Base-by-base conservation (phyloP, 768 basidiomycete species). In the Kwoniella europaea region DNA sequence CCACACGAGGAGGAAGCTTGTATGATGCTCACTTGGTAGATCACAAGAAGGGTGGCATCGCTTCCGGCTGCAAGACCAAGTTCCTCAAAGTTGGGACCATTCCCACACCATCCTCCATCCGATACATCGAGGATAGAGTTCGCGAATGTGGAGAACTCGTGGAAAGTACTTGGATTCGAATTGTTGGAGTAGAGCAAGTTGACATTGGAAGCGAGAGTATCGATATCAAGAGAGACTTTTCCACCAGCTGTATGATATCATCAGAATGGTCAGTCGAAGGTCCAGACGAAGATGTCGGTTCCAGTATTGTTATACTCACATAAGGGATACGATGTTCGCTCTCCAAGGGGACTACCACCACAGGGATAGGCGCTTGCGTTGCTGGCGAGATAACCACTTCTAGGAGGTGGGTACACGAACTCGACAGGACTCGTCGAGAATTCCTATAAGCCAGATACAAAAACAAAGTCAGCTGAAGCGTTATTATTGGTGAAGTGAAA, bases 61-160 rank as follows among this genome's bases (percentile, higher is more conserved):
- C 68, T 61, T 27, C 77, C 77, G 12, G 63, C 69, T 15, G 42
- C 16, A 18, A 66, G 52, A 62, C 75, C 77, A 3, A 74, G 44
- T 42, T 68, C 29, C 27, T 52, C 58, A 60, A 79, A 75, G 71
- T 79, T 71, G 15, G 78, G 78, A 10, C 66, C 74, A 9, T 62
- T 29, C 56, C 67, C 56, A 67, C 78, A 79, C 65, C 64, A 74
- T 3, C 65, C 56, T 15, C 78, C 76, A 4, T 69, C 63, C 44
- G 61, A 67, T 4, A 74, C 43, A 50, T 74, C 61, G 18, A 66
- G 57, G 53, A 75, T 20, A 27, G 67, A 54, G 24, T 74, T 67
- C 53, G 71, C 60, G 58, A 70, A 73, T 10, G 74, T 68, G 44
- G 57, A 44, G 67, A 79, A 79, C n/a, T 67, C 76, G 41, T 68